phyloP scores from a whole-genome alignment of 148 eudicot genomes.

The Camellia lanceoleosa region DNA sequence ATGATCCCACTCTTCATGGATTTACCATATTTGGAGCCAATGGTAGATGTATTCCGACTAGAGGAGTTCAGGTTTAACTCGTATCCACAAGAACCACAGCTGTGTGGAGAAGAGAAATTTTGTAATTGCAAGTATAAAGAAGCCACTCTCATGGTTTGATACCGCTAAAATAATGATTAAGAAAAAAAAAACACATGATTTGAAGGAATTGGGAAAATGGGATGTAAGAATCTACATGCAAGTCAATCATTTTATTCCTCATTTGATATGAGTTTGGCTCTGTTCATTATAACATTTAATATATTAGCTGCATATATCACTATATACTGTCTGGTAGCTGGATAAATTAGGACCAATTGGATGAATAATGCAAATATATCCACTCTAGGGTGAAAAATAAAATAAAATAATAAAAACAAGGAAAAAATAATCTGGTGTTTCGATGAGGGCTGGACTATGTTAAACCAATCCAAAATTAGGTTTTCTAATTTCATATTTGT shows the following conservation, averaged over 20 bases:
- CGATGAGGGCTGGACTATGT: not conserved
- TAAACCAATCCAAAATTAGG: not conserved
- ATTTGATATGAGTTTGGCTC: not conserved
- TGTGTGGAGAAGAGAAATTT: constrained; percentile 28
- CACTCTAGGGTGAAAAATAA: not conserved
- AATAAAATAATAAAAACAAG: not conserved
- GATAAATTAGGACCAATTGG: not conserved
- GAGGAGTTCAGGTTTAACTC: constrained; percentile 69
- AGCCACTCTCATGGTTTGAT: not conserved
- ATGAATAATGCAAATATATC: not conserved
- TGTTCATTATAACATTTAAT: constrained; percentile 1
- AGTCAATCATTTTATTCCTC: not conserved
- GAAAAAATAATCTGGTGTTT: not conserved
- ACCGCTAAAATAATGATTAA: not conserved
- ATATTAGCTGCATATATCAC: not conserved
- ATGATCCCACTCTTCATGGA: constrained; percentile 67
- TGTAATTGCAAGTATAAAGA: not conserved
- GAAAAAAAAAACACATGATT: not conserved
- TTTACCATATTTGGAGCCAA: constrained; percentile 71
- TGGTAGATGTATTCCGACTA: constrained; percentile 55
- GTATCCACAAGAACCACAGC: constrained; percentile 85
- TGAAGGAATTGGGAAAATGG: not conserved
- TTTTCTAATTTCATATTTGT: not conserved
- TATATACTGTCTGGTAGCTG: not conserved
- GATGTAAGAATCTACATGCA: not conserved